A percentile compares a stretch with the other conserved stretches of the same genome.
Conservation (phyloP, 2,329 filamentous ascomycete species). For the Fusarium nematophilum region DNA sequence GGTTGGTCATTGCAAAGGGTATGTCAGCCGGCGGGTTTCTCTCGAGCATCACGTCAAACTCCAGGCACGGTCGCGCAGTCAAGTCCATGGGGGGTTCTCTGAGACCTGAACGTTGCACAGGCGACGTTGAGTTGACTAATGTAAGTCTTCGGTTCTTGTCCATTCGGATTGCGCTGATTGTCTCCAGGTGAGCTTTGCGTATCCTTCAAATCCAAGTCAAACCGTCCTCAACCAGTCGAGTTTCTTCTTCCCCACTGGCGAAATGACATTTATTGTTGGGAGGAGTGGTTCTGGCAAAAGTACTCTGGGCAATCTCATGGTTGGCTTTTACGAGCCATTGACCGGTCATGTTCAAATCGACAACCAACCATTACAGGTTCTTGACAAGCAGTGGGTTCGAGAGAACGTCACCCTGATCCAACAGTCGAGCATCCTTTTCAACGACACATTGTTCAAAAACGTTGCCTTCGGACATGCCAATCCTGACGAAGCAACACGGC, state of each 20-base stretch:
- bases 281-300: constrained; percentile 93
- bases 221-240: constrained; percentile 70
- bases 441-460: constrained; percentile 82
- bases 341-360: constrained; percentile 78
- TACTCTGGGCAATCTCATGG: constrained; percentile 82
- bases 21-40: constrained; percentile 77
- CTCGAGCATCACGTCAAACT: constrained; percentile 55
- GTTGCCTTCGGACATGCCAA: constrained; percentile 75
- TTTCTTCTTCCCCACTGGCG: constrained; percentile 77
- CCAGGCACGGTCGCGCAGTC: not conserved
- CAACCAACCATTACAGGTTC: constrained; percentile 65
- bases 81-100: constrained; percentile 14
- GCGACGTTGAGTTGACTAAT: constrained; percentile 76
- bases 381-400: constrained; percentile 79
- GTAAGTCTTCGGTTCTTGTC: constrained; percentile 56
- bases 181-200: constrained; percentile 80
- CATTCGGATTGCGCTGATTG: constrained; percentile 22
- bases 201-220: constrained; percentile 75
- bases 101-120: constrained; percentile 62
- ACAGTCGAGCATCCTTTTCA: constrained; percentile 84
- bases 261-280: constrained; percentile 85
- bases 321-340: constrained; percentile 78
- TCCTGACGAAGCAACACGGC: constrained; percentile 58
- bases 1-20: constrained; percentile 82
- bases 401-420: constrained; percentile 84